Evolutionary conservation across 2,329 filamentous ascomycete genomes (phyloP).

Genomic region (Arthroderma sp.): DNA sequence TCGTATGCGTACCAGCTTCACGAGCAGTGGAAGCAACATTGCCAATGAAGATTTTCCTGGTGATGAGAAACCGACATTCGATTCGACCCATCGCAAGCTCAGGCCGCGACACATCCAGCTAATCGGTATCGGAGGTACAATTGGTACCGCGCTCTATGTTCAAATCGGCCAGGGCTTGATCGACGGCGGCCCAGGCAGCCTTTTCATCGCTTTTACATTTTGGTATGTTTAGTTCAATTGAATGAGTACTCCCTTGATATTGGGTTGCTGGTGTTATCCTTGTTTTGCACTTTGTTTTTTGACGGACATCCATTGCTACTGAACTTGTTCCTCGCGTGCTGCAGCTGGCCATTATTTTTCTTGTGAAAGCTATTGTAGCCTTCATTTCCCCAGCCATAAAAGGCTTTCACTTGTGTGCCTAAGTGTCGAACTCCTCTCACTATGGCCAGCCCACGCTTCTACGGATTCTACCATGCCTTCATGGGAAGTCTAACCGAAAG

Average conservation of each 20-base stretch:
- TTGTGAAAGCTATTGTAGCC: too few species aligned
- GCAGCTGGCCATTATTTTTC: neutral
- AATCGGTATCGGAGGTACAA: slow-evolving; percentile 35
- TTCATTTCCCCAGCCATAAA: too few species aligned
- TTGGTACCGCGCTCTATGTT: slow-evolving; percentile 32
- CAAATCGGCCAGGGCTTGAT: slow-evolving; percentile 29
- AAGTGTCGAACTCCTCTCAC: too few species aligned
- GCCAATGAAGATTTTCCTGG: too few species aligned
- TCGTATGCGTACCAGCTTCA: too few species aligned
- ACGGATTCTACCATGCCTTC: too few species aligned
- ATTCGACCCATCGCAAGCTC: slow-evolving; percentile 29
- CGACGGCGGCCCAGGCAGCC: slow-evolving; percentile 29
- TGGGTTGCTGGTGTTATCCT: neutral
- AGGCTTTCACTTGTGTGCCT: too few species aligned
- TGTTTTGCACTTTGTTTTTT: slow-evolving; percentile 2
- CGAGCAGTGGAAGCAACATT: too few species aligned
- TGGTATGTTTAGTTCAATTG: slow-evolving; percentile 24
- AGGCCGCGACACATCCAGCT: slow-evolving; percentile 35
- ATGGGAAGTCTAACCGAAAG: too few species aligned
- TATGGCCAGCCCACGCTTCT: too few species aligned
- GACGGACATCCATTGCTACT: neutral
- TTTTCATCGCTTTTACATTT: slow-evolving; percentile 34
- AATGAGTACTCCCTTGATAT: slow-evolving; percentile 1
- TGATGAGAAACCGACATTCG: slow-evolving; percentile 13
- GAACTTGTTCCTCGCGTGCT: neutral